Conservation (phyloP, 805 yeast species). For the Metschnikowia bowlesiae region DNA sequence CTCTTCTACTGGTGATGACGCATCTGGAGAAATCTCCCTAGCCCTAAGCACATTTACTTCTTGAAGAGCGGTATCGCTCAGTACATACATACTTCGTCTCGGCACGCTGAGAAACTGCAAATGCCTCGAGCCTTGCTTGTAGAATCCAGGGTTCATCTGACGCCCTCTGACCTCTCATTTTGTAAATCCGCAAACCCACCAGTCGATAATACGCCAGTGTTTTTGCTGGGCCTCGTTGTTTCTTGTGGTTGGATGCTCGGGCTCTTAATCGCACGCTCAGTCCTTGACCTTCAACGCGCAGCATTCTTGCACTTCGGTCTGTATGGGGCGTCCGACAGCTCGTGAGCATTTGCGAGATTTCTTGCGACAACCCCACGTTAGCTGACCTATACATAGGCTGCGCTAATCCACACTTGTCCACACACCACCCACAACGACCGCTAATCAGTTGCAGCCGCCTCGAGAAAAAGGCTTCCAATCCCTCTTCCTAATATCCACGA, state of each 20-base stretch:
- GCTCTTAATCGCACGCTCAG: too few relatives aligned
- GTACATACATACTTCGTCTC: not conserved
- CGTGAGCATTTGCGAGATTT: not conserved
- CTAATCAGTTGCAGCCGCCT: not conserved
- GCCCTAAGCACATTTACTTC: not conserved
- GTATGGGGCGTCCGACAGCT: not conserved
- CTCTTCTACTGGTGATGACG: not conserved
- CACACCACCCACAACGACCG: too few relatives aligned
- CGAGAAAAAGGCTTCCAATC: not conserved
- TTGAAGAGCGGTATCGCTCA: not conserved
- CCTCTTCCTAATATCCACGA: not conserved
- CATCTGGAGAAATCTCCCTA: not conserved
- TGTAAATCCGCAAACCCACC: too few relatives aligned
- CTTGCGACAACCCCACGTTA: not conserved
- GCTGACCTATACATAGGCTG: not conserved
- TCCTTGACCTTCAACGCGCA: not conserved
- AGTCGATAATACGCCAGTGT: too few relatives aligned
- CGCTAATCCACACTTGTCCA: not conserved
- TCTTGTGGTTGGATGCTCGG: too few relatives aligned
- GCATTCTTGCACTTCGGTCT: not conserved
- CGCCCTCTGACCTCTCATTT: too few relatives aligned
- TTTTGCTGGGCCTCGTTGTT: too few relatives aligned
- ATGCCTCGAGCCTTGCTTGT: too few relatives aligned
- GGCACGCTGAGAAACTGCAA: not conserved
- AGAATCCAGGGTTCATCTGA: too few relatives aligned